Conservation (phyloP, 2,329 filamentous ascomycete genomes). For the Talaromyces marneffei region DNA sequence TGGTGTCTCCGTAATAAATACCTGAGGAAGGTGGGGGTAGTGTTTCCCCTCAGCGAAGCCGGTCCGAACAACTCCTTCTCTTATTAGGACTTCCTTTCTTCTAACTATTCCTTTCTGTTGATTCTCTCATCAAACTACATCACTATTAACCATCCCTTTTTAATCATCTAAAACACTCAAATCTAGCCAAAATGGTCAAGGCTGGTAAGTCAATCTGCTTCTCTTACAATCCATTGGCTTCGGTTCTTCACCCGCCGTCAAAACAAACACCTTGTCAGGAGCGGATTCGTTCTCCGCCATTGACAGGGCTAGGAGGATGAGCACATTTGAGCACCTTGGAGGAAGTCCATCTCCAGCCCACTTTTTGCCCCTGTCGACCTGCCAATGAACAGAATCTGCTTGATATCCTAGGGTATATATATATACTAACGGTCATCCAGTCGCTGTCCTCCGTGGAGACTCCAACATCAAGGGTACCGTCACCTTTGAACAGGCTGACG, state of each 20-base stretch:
- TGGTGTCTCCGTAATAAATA: neutral
- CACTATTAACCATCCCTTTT: neutral
- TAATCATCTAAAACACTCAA: neutral
- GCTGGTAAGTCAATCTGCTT: conserved; percentile 63
- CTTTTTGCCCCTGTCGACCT: conserved; percentile 1
- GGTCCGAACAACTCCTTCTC: neutral
- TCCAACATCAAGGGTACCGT: conserved; percentile 91
- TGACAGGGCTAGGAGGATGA: conserved; percentile 30
- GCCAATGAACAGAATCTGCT: neutral
- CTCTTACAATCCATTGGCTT: conserved; percentile 11
- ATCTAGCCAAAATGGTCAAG: conserved; percentile 87
- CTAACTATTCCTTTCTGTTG: neutral
- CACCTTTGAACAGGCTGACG: conserved; percentile 85
- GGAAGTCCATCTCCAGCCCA: conserved; percentile 10
- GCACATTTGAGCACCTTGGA: conserved; percentile 41
- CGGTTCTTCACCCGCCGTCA: neutral
- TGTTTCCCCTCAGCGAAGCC: conserved; percentile 4
- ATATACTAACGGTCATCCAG: conserved; percentile 43
- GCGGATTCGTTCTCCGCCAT: conserved; percentile 23
- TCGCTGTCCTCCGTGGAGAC: conserved; percentile 96
- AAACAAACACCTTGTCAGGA: neutral
- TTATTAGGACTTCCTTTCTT: neutral
- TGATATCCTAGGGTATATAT: neutral
- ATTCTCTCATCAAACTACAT: neutral
- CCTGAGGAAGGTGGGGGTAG: neutral